Evolutionary conservation across 2,329 filamentous ascomycete genomes (phyloP).

Genomic region (Pseudogymnoascus sp.): DNA sequence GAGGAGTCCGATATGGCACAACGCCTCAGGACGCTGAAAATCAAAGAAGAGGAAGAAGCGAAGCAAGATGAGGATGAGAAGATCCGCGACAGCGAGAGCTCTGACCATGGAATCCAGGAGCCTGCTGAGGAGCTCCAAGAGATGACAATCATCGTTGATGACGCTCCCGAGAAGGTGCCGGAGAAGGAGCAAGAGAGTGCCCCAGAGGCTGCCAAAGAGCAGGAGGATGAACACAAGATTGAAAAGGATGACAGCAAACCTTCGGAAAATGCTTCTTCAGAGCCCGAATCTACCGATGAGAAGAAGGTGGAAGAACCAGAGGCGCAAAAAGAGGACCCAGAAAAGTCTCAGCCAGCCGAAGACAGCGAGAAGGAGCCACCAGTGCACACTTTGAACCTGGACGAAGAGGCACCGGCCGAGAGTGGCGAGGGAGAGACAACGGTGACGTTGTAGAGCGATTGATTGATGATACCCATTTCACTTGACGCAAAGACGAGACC

Average conservation of each 20-base stretch:
- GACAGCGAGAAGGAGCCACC: constrained; percentile 17
- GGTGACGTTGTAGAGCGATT: constrained; percentile 5
- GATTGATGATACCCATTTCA: constrained; percentile 8
- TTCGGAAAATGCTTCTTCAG: constrained; percentile 10
- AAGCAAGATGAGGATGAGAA: constrained; percentile 11
- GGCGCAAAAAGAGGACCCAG: constrained; percentile 16
- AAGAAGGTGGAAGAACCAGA: constrained; percentile 16
- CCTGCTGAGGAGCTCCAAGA: constrained; percentile 9
- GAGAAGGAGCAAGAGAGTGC: constrained; percentile 18
- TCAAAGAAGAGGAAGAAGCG: constrained; percentile 34
- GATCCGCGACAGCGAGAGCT: constrained; percentile 10
- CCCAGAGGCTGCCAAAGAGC: constrained; percentile 6
- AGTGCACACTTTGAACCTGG: constrained; percentile 6
- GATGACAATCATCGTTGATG: constrained; percentile 9
- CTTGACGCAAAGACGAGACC: constrained; percentile 6
- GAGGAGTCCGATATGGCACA: constrained; percentile 50
- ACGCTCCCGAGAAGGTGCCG: constrained; percentile 19
- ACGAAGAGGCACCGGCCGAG: neutral
- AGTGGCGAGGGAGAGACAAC: neutral
- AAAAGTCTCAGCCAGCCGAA: constrained; percentile 18
- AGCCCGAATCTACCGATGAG: constrained; percentile 6
- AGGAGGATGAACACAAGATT: constrained; percentile 12
- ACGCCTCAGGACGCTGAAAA: constrained; percentile 39
- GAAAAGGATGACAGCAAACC: constrained; percentile 11
- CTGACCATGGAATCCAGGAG: constrained; percentile 21